Conservation (phyloP, 1,284 basidiomycete genomes). For the Moniliophthora roreri region DNA sequence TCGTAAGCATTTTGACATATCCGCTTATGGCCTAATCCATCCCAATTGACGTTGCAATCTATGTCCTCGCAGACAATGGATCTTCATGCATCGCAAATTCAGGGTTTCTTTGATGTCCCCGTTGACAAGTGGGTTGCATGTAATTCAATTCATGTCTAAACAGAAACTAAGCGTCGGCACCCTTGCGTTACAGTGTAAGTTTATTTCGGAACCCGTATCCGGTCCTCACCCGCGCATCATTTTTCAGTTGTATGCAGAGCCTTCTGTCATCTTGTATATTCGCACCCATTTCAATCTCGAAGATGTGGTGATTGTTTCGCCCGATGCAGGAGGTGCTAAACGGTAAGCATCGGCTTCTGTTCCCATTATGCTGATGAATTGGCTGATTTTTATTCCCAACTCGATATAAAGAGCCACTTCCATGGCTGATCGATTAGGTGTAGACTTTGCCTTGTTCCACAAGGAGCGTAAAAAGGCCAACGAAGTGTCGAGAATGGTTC, state of each 20-base stretch:
- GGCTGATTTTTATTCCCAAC: background rate
- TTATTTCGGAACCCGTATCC: conserved; percentile 12
- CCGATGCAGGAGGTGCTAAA: conserved; percentile 98
- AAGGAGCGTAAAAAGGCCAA: conserved; percentile 99
- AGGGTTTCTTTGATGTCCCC: conserved; percentile 99
- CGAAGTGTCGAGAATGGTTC: conserved; percentile 98
- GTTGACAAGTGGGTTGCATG: conserved; percentile 89
- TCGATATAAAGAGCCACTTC: conserved; percentile 81
- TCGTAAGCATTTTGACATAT: conserved; percentile 59
- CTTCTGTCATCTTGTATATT: conserved; percentile 95
- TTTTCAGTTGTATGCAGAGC: conserved; percentile 91
- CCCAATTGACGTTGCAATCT: conserved; percentile 4
- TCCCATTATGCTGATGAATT: background rate
- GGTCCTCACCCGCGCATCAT: conserved; percentile 11
- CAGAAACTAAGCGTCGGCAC: conserved; percentile 8
- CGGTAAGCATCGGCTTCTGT: conserved; percentile 50
- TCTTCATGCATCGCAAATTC: conserved; percentile 96
- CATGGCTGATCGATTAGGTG: conserved; percentile 94
- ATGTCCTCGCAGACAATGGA: conserved; percentile 84
- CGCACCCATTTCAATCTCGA: conserved; percentile 87
- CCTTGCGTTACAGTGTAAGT: conserved; percentile 47
- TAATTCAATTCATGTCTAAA: background rate
- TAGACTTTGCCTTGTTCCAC: conserved; percentile 99
- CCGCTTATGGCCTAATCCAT: background rate
- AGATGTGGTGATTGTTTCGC: conserved; percentile 95